Evolutionary conservation across 164 flowering plant genomes (phyloP), one percentile per base, ranked within the genome.

Genomic region (Vitis labrusca): DNA sequence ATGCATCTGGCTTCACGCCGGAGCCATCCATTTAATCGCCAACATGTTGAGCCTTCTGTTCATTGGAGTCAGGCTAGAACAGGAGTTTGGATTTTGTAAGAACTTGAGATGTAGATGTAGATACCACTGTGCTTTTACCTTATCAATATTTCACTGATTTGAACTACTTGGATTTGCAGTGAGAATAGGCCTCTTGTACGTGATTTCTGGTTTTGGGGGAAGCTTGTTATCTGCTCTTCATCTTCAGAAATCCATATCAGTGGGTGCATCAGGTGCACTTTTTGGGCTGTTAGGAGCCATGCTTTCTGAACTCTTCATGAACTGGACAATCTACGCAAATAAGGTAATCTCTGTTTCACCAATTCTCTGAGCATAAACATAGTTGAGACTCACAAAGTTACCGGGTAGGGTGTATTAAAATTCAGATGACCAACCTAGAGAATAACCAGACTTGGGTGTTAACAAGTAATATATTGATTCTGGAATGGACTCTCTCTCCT

Each of bases 1-100:
- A 61, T 88, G 90, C 80, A 85, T 88, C 27, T 91, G 91, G 91
- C 85, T 91, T 71, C 97, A 91, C 74, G 91, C 84, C 54, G 97
- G 94, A 66, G 84, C 81, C 51, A 61, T 89, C 60, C 97, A 91
- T 81, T 73, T 91, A 48, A 60, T 77, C 53, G 87, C 91, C 9
- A 91, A 91, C 66, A 90, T 91, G 97, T 48, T 85, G 61, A 89
- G 93, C 78, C 91, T 88, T 63, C 66, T 90, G 3, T 82, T 88
- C 55, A 79, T 86, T 12, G 94, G 96, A 66, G 66, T 89, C 71
- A 88, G 86, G 12, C 84, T 90, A n/a, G 97, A 92, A 77, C 81
- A 85, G 66, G 96, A 92, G 69, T 92, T 92, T 65, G 98, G 98
- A 68, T 92, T 88, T 66, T 70, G 98, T 92, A 85, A 81, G 94